phyloP scores from a whole-genome alignment of 148 eudicot species.

The Chenopodium quinoa region DNA sequence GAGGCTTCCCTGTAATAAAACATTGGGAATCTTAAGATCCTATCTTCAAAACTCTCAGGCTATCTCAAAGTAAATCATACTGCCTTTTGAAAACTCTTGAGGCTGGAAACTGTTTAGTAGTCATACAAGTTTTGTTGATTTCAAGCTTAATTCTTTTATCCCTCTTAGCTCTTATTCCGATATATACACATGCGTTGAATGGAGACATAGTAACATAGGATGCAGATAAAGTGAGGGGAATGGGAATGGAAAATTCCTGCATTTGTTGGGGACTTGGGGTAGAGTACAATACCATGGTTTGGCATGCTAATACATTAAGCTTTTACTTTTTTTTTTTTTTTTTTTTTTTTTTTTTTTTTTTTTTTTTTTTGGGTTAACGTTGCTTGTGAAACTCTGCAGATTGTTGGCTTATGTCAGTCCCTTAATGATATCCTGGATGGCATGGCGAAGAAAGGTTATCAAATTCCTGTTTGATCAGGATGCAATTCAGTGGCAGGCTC shows the following conservation, averaged over 20 bases:
- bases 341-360: neutral
- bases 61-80: neutral
- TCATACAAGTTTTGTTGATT: neutral
- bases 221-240: neutral
- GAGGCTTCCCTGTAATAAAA: neutral
- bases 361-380: neutral
- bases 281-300: neutral
- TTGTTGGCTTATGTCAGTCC: conserved; percentile 90
- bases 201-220: neutral
- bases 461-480: conserved; percentile 64
- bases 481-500: neutral
- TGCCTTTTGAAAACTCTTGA: neutral
- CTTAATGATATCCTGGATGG: conserved; percentile 84
- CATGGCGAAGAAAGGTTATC: conserved; percentile 86
- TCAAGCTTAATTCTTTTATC: neutral
- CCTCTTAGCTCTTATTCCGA: too few species aligned
- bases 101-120: neutral
- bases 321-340: neutral
- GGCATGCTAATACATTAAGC: neutral
- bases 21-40: neutral
- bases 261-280: too few species aligned
- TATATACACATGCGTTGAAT: neutral
- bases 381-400: conserved; percentile 45
- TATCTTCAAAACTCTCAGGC: neutral
- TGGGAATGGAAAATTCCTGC: too few species aligned